Evolutionary conservation across 805 yeast species (phyloP), one percentile per base, ranked within the genome.

Genomic region (Lipomyces orientalis): DNA sequence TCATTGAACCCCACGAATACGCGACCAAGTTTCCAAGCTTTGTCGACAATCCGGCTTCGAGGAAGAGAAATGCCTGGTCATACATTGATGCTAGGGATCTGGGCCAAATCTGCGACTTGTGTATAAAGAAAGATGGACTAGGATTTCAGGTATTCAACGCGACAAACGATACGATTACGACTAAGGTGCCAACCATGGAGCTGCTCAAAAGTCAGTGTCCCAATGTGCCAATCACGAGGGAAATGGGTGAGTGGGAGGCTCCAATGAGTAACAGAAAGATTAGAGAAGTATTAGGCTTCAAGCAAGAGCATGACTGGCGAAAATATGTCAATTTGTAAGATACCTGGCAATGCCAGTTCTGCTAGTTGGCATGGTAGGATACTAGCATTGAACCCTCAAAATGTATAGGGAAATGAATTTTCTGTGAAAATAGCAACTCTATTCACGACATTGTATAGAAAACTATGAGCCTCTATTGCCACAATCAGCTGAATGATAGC

Each of bases 241-340:
- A 58, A 31, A 58, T 58, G 61, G 61, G 56, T 22, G 61, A 58
- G 22, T 58, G 61, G 61, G 61, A 58, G 61, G 61, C 61, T 12
- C 61, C 61, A 1, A 10, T 58, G 33, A 16, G 25, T 25, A 58
- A 58, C n/a, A n/a, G 54, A 35, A 58, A 58, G 56, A 43, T 58
- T 25, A 35, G 58, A 16, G 61, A 58, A 3, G 61, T 58, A 6
- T 34, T 58, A 1, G 61, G 61, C 2, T 58, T 58, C 58, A 37
- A 58, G 22, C 29, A 58, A 19, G 61, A 58, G 1, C 61, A 58
- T 29, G 34, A 58, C 56, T 58, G 61, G 61, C 51, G 61, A 8
- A 58, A 58, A 39, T 58, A 58, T 43, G 35, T 57, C 61, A 56
- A 9, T 31, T 56, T 56, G 34, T 56, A 9, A 56, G 3, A 19